phyloP scores from a whole-genome alignment of 108 stramenopile genomes.

The Cyclostephanos tholiformis region DNA sequence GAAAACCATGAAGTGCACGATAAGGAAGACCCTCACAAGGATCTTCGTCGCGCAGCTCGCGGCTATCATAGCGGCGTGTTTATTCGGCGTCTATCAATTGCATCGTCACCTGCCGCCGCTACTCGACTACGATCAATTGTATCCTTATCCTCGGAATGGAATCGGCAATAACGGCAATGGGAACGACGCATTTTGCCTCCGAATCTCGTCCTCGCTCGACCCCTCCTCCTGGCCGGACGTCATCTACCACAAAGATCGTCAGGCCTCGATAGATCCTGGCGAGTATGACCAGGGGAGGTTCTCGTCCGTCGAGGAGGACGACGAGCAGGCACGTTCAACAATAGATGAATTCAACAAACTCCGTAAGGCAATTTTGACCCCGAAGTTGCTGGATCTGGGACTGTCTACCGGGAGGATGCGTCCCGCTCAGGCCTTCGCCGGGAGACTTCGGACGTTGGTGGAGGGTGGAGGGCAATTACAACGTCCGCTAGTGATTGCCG shows the following conservation, averaged over 20 bases:
- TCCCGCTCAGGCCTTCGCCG: conserved; percentile 12
- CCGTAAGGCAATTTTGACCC: conserved; percentile 17
- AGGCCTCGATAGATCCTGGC: neutral
- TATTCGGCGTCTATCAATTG: neutral
- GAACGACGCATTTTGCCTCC: neutral
- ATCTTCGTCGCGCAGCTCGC: too few species aligned
- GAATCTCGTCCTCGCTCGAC: neutral
- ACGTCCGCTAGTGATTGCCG: conserved; percentile 14
- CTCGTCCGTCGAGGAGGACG: conserved; percentile 14
- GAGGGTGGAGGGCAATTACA: neutral
- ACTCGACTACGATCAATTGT: neutral
- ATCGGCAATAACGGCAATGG: neutral
- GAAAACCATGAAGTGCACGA: too few species aligned
- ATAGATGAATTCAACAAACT: conserved; percentile 27
- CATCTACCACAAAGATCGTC: conserved; percentile 14
- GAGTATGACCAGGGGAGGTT: neutral
- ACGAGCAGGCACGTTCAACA: conserved; percentile 16
- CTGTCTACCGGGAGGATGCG: conserved; percentile 6
- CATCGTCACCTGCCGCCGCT: neutral
- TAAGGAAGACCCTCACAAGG: too few species aligned
- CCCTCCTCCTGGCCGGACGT: conserved; percentile 7
- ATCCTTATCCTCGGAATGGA: neutral
- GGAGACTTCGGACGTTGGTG: neutral
- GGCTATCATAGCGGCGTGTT: neutral
- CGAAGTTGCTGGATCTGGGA: conserved; percentile 16